These are phyloP conservation scores for cucumber (Cucumis sativus) DNA, from an alignment of 306 rosid genomes.

Conservation along the genomic window Cucumber_9930_V3 NC_026657.2:1007501-1008000, in stretches of 20 bases:
- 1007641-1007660: neutral
- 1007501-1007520: too few relatives aligned
- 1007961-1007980: neutral
- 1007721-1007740: neutral
- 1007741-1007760: conserved; percentile 6
- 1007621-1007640: neutral
- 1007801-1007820: neutral
- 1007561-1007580: neutral
- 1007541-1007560: neutral
- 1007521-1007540: too few relatives aligned
- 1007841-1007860: neutral
- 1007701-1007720: neutral
- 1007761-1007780: neutral
- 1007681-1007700: conserved; percentile 7
- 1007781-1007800: neutral
- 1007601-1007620: neutral
- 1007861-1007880: neutral
- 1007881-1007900: neutral
- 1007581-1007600: neutral
- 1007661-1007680: neutral
- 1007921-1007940: neutral
- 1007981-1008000: neutral
- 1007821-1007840: neutral
- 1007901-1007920: neutral
- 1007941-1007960: neutral